phyloP scores from a whole-genome alignment of 441 rosid genomes.

The Erodium moschatum region DNA sequence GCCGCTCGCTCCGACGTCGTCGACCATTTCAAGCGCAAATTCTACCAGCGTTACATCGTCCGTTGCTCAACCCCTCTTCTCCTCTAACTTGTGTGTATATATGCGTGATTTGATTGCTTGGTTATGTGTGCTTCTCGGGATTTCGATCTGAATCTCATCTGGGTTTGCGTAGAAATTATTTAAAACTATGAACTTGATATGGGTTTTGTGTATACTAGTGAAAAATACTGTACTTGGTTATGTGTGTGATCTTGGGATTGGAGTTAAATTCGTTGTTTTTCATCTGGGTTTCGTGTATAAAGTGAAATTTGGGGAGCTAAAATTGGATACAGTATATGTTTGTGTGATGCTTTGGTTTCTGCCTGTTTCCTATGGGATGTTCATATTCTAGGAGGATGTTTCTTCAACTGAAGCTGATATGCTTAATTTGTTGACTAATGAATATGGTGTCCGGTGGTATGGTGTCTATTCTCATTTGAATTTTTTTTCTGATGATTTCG shows the following conservation, averaged over 20 bases:
- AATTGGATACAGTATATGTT: too few species aligned
- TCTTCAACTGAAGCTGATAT: not conserved
- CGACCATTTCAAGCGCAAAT: constrained; percentile 85
- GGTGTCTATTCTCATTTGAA: not conserved
- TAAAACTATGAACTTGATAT: not conserved
- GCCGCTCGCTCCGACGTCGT: constrained; percentile 81
- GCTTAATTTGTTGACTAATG: not conserved
- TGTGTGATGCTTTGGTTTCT: too few species aligned
- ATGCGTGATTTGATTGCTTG: not conserved
- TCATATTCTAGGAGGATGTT: not conserved
- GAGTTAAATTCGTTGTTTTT: not conserved
- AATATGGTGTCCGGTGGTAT: not conserved
- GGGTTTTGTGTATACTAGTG: not conserved
- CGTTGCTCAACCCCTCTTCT: constrained; percentile 14
- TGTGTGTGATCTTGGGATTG: constrained; percentile 5
- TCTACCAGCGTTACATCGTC: constrained; percentile 86
- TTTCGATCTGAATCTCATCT: constrained; percentile 6
- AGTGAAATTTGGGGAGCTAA: too few species aligned
- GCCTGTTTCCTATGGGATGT: not conserved
- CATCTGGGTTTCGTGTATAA: not conserved
- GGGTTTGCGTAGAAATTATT: not conserved
- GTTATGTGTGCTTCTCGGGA: not conserved
- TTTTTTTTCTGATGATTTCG: not conserved
- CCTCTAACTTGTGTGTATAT: not conserved
- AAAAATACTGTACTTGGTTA: not conserved